phyloP scores from a whole-genome alignment of 2,329 filamentous ascomycete species.

The Fusarium sacchari region DNA sequence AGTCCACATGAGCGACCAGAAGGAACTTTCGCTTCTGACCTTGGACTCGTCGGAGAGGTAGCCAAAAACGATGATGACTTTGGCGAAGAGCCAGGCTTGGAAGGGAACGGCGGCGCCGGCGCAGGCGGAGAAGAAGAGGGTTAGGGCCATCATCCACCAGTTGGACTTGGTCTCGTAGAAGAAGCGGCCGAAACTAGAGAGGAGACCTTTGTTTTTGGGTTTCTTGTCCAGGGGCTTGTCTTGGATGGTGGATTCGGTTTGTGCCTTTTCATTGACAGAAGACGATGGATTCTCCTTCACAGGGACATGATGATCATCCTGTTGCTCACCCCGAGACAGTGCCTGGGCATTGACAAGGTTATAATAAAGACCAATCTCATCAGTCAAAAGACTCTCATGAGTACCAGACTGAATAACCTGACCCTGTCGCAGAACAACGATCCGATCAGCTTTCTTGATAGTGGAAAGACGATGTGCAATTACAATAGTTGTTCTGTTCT shows the following conservation, averaged over 20 bases:
- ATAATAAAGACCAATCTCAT: constrained; percentile 70
- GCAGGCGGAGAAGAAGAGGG: constrained; percentile 51
- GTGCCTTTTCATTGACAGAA: neutral
- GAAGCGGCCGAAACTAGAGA: constrained; percentile 63
- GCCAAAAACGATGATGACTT: constrained; percentile 61
- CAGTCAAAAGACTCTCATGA: constrained; percentile 74
- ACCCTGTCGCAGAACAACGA: constrained; percentile 79
- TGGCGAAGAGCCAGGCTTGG: constrained; percentile 65
- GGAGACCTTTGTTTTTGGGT: constrained; percentile 18
- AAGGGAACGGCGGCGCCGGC: constrained; percentile 58
- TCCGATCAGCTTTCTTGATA: constrained; percentile 80
- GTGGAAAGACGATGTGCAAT: constrained; percentile 80
- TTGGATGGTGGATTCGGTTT: neutral
- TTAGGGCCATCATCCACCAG: neutral
- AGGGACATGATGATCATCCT: neutral
- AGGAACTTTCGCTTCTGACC: neutral
- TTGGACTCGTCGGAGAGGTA: neutral
- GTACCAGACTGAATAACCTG: constrained; percentile 77
- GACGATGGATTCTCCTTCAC: neutral
- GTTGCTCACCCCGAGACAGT: constrained; percentile 60
- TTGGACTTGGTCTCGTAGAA: constrained; percentile 56
- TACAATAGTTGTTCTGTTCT: constrained; percentile 74
- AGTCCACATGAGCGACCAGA: constrained; percentile 11
- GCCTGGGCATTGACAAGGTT: constrained; percentile 73
- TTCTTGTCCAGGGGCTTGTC: neutral